phyloP scores from a whole-genome alignment of 2,329 filamentous ascomycete genomes.

The Pseudogymnoascus sp. region DNA sequence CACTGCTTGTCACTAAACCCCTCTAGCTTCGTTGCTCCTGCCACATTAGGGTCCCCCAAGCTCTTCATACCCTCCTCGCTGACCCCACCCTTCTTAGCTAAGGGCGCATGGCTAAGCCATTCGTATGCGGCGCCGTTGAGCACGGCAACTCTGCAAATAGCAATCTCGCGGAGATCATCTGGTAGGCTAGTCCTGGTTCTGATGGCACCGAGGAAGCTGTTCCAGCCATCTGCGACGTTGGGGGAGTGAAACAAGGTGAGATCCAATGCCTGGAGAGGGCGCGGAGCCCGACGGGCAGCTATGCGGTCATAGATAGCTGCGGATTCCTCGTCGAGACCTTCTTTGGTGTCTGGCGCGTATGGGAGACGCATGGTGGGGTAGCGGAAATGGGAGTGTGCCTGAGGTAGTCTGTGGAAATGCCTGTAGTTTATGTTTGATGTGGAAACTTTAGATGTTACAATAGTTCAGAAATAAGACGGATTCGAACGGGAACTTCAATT shows the following conservation, averaged over 20 bases:
- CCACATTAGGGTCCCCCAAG: slow-evolving; percentile 23
- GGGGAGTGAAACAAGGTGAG: slow-evolving; percentile 67
- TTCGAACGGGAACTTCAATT: background rate
- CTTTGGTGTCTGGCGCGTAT: slow-evolving; percentile 47
- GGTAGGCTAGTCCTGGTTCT: slow-evolving; percentile 43
- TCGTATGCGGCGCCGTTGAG: slow-evolving; percentile 80
- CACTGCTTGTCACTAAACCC: slow-evolving; percentile 51
- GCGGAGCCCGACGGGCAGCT: slow-evolving; percentile 54
- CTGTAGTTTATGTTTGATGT: background rate
- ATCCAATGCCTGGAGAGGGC: slow-evolving; percentile 66
- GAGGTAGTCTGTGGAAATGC: background rate
- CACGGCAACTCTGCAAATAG: slow-evolving; percentile 72
- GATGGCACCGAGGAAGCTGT: slow-evolving; percentile 56
- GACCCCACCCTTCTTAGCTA: slow-evolving; percentile 29
- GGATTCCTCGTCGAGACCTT: slow-evolving; percentile 36
- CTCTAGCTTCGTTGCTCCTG: slow-evolving; percentile 24
- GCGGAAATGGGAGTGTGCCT: background rate
- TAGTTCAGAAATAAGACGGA: background rate
- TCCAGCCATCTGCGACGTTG: slow-evolving; percentile 67
- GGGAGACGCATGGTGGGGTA: slow-evolving; percentile 51
- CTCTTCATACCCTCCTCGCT: slow-evolving; percentile 24
- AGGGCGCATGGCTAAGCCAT: slow-evolving; percentile 69
- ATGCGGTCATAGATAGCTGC: slow-evolving; percentile 54
- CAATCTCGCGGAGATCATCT: slow-evolving; percentile 60
- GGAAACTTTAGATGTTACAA: background rate